Base-by-base conservation (phyloP, 2,329 filamentous ascomycete genomes). In the Phialocephala subalpina region DNA sequence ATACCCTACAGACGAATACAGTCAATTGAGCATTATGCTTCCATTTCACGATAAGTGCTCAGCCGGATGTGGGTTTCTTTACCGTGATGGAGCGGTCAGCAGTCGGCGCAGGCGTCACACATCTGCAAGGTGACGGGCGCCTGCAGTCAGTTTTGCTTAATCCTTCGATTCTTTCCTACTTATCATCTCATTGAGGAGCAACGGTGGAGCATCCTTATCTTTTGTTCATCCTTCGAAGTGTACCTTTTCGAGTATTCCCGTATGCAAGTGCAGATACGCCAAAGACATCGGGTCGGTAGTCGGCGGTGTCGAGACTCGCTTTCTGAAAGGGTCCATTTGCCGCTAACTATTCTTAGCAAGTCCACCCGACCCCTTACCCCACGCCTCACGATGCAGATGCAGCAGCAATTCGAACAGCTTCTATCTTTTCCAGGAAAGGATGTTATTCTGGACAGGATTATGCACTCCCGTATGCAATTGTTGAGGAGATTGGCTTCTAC, bases 371-470 rank as follows among this genome's bases (percentile, higher is more conserved):
- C n/a, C n/a, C 4, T 35, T 61, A 68, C 67, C 67, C 67, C 65
- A 68, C 68, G 68, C 61, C 64, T 66, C 52, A 65, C 57, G 52
- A 62, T 27, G 38, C 62, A 22, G 57, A 52, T 47, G 58, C 63
- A 65, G 52, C 47, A 22, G 27, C 55, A 49, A 65, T 63, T 59
- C 55, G 35, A 62, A 45, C 16, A 16, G 25, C 49, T 27, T 53
- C 27, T 16, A n/a, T n/a, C 22, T 49, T 49, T 11, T 5, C 38
- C 45, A 22, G 20, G 45, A 49, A 27, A 49, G 45, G n/a, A 14
- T 16, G 12, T n/a, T 42, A 27, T 22, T 22, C n/a, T 22, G 20
- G n/a, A 25, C 45, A 25, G 20, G n/a, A 25, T n/a, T 22, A 49
- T 49, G 45, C 45, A 27, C 45, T 49, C 8, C 45, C 45, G 2